Base-by-base conservation (phyloP, 2,329 filamentous ascomycete species). In the Bipolaris oryzae region DNA sequence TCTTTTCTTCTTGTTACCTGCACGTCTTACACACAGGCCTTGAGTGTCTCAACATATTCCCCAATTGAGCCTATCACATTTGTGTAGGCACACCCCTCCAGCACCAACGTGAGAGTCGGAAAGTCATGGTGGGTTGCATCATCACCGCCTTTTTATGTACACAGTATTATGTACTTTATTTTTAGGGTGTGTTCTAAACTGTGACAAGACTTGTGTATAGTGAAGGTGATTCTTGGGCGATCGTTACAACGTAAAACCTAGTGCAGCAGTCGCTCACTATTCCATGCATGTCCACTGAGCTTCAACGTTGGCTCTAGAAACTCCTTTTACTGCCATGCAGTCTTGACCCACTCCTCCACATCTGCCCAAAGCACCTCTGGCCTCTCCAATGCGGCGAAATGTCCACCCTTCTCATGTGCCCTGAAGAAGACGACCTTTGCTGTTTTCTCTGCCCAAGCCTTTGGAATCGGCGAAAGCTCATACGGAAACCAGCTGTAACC, bases 361-460 rank as follows among this genome's bases (percentile, higher is more conserved):
- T 83, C 81, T n/a, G 58, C 67, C 54, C 77, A 69, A 31, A 83
- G 66, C 21, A 57, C 67, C 34, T 71, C 70, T 1, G 80, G 79
- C 44, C 71, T 68, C 63, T 83, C 80, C 48, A 83, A 57, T 5
- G 76, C 75, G 15, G 84, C 82, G 64, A 85, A 85, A 70, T 85
- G 84, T 0, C 69, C 70, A 9, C 68, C 69, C 7, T 50, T 61
- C 15, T 75, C 69, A 67, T 80, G 78, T 20, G 63, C 64, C 15
- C 58, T 70, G 35, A 73, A 77, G 31, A 67, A 74, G 7, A 76
- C 74, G 38, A 81, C 31, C 25, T 75, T 70, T 0, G 74, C 77
- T 3, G 71, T 76, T 54, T 66, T 74, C 44, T 68, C 73, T 13
- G 76, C 75, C 77, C 78, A 80, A 51, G 69, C 70, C 50, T 67